These are phyloP conservation scores for Mycena sanguinolenta DNA, from an alignment of 768 basidiomycete species.

Conservation along the genomic window DNA sequence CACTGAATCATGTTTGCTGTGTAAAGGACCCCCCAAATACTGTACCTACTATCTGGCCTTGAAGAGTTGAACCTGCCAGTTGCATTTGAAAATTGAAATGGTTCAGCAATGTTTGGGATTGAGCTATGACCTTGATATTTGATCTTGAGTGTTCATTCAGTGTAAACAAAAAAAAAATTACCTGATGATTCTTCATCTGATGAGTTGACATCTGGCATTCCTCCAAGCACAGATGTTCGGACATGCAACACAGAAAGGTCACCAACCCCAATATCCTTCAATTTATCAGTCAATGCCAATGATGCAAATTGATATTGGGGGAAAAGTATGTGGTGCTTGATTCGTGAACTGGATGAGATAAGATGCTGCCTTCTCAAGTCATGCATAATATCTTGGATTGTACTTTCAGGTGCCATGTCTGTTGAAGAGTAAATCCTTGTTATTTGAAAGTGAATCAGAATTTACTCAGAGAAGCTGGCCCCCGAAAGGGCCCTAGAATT, in stretches of 20 bases:
- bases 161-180: background rate
- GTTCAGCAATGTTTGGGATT: too few species aligned
- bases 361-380: conserved; percentile 6
- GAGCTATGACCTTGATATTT: background rate
- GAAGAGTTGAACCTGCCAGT: too few species aligned
- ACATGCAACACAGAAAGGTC: conserved; percentile 16
- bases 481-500: conserved; percentile 9
- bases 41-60: too few species aligned
- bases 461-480: background rate
- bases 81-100: too few species aligned
- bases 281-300: too few species aligned
- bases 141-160: background rate
- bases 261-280: conserved; percentile 12
- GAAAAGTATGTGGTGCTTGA: conserved; percentile 20
- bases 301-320: background rate
- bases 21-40: too few species aligned
- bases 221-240: conserved; percentile 7
- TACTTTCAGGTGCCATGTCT: conserved; percentile 7
- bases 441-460: background rate
- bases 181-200: too few species aligned
- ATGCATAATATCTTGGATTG: conserved; percentile 17
- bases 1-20: too few species aligned
- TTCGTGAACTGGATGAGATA: background rate
- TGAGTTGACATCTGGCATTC: background rate
- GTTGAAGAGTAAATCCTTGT: background rate